Evolutionary conservation across 164 flowering plant species (phyloP), one percentile per base, ranked within the genome.

Genomic region (Chloranthus sessilifolius): DNA sequence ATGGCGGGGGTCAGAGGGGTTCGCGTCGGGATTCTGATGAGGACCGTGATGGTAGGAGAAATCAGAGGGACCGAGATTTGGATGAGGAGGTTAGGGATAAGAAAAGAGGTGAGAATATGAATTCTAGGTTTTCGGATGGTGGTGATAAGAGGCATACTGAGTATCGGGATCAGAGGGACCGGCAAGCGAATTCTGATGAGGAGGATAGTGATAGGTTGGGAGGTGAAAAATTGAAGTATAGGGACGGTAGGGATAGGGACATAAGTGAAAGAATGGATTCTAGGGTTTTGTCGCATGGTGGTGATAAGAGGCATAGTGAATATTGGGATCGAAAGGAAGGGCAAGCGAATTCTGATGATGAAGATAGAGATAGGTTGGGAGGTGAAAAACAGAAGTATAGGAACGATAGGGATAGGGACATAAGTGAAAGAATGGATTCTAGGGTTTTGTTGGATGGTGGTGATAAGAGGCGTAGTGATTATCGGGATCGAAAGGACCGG

Each of bases 21-120:
- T 27, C 20, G 29, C 12, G 29, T 7, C 17, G 23, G 3, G 10
- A 53, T 11, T 26, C 3, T 19, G 36, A 29, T 43, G 49, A 43
- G 3, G 8, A 43, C 1, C 16, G 20, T 21, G 14, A 43, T 5
- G 16, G 21, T 25, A 43, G 17, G 6, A 57, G 52, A 15, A 30
- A 20, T 14, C 11, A n/a, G 8, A 50, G 30, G 36, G 51, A 36
- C 8, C 45, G 4, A 50, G 52, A 50, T 49, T 55, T 58, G 2
- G 52, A 47, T 28, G 58, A 50, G 23, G 55, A 36, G 43, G 62
- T 46, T 28, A 48, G 34, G 1, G 38, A 56, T 22, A 53, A 22
- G 15, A 16, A 16, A 40, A 7, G 17, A 9, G 43, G 15, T 40
- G n/a, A n/a, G n/a, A n/a, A n/a, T n/a, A n/a, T n/a, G n/a, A n/a